These are phyloP conservation scores for Inga laurina DNA, from an alignment of 306 rosid genomes.

Conservation along the genomic window DNA sequence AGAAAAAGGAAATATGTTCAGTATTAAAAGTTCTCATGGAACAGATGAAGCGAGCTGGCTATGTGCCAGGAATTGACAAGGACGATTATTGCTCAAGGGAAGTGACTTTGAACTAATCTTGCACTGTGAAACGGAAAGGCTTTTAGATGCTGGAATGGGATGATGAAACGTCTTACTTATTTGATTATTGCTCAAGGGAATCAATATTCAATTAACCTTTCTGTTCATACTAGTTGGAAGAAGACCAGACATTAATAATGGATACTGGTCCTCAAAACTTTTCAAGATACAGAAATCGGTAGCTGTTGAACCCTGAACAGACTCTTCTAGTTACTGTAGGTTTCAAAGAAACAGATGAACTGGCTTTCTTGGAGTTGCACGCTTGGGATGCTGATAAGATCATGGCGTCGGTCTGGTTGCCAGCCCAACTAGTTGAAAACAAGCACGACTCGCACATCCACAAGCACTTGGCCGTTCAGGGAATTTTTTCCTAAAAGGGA, in stretches of 20 bases:
- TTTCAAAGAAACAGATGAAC: conserved; percentile 15
- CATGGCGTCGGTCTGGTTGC: neutral
- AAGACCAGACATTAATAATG: conserved; percentile 13
- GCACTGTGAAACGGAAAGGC: conserved; percentile 35
- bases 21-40: conserved; percentile 48
- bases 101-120: conserved; percentile 42
- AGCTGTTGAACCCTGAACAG: conserved; percentile 1
- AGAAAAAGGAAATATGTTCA: conserved; percentile 49
- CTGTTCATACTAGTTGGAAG: neutral
- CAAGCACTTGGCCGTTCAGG: conserved; percentile 10
- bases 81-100: conserved; percentile 45
- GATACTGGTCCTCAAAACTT: conserved; percentile 14
- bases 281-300: neutral
- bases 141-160: conserved; percentile 42
- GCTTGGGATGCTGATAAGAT: conserved; percentile 13
- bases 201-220: conserved; percentile 22
- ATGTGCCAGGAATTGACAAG: conserved; percentile 43
- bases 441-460: neutral
- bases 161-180: conserved; percentile 22
- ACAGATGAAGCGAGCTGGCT: conserved; percentile 61
- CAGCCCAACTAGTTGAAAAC: neutral
- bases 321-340: conserved; percentile 1
- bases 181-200: conserved; percentile 12
- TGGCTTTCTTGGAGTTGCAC: conserved; percentile 20
- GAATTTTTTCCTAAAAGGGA: neutral